These are phyloP conservation scores for Coelastrella sp. DNA, from an alignment of 139 green algal species.

Conservation along the genomic window DNA sequence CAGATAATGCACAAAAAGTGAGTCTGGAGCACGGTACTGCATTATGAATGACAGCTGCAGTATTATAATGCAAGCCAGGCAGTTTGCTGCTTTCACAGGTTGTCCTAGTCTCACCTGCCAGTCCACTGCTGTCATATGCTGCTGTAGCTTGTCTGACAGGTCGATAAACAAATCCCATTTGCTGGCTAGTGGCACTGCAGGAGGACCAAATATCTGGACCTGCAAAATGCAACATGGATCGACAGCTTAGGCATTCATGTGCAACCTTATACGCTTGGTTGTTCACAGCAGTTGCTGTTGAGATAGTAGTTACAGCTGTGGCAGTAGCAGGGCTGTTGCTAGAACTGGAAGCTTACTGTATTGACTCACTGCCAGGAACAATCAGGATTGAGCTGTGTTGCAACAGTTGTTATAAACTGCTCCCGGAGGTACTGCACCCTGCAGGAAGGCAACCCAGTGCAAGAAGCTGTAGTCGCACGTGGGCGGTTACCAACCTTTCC, in stretches of 20 bases:
- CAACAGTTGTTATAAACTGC: background rate
- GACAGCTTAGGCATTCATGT: background rate
- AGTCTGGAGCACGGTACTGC: background rate
- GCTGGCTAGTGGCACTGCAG: conserved; percentile 4
- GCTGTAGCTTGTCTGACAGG: conserved; percentile 48
- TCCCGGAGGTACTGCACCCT: background rate
- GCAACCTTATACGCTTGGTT: background rate
- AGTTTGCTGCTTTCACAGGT: background rate
- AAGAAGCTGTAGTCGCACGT: background rate
- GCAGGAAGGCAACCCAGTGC: background rate
- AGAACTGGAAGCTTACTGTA: too few relatives aligned
- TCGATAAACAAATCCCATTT: conserved; percentile 53
- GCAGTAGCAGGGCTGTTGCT: too few relatives aligned
- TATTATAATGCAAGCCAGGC: background rate
- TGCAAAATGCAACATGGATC: background rate
- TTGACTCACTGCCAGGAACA: too few relatives aligned
- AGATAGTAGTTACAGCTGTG: background rate
- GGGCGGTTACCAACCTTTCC: conserved; percentile 25
- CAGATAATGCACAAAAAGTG: background rate
- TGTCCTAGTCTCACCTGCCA: conserved; percentile 13
- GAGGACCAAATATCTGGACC: conserved; percentile 62
- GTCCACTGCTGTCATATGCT: conserved; percentile 33
- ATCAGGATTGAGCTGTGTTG: too few relatives aligned
- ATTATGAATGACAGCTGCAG: background rate
- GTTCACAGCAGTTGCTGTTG: background rate